phyloP scores from a whole-genome alignment of 148 eudicot species.

The Simmondsia chinensis region DNA sequence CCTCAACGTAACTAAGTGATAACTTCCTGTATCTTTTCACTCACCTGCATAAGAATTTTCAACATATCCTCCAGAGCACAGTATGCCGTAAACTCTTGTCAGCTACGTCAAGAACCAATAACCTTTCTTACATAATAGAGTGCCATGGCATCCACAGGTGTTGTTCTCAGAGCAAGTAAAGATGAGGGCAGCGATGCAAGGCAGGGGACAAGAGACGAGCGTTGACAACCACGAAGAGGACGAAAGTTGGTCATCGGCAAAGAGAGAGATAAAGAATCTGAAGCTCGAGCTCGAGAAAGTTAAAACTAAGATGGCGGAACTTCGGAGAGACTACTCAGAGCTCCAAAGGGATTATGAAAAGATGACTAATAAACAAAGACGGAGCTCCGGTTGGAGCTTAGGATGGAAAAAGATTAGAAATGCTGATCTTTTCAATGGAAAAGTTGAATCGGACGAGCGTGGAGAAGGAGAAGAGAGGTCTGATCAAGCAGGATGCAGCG shows the following conservation, averaged over 20 bases:
- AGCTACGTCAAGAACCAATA: too few relatives aligned
- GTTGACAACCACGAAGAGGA: constrained; percentile 24
- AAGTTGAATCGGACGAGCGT: constrained; percentile 27
- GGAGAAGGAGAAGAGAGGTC: constrained; percentile 15
- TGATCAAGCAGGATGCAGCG: constrained; percentile 9
- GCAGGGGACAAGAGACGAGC: constrained; percentile 25
- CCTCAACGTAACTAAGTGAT: too few relatives aligned
- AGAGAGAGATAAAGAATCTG: constrained; percentile 44
- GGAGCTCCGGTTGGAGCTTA: constrained; percentile 32
- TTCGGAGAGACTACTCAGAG: constrained; percentile 47
- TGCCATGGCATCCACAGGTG: too few relatives aligned
- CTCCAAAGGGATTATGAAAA: constrained; percentile 45
- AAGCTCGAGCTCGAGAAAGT: constrained; percentile 48
- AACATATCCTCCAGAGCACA: too few relatives aligned
- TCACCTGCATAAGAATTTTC: too few relatives aligned
- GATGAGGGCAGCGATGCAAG: constrained; percentile 42
- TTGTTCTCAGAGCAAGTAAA: constrained; percentile 64
- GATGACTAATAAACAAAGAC: constrained; percentile 27
- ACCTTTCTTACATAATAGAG: too few relatives aligned
- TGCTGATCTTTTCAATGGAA: constrained; percentile 26
- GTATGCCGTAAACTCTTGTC: too few relatives aligned
- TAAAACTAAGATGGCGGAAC: constrained; percentile 34
- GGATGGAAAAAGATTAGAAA: constrained; percentile 43
- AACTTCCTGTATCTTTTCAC: too few relatives aligned
- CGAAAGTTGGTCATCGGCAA: constrained; percentile 27